These are phyloP conservation scores for Viridothelium virens DNA, from an alignment of 495 filamentous ascomycete species.

Conservation along the genomic window DNA sequence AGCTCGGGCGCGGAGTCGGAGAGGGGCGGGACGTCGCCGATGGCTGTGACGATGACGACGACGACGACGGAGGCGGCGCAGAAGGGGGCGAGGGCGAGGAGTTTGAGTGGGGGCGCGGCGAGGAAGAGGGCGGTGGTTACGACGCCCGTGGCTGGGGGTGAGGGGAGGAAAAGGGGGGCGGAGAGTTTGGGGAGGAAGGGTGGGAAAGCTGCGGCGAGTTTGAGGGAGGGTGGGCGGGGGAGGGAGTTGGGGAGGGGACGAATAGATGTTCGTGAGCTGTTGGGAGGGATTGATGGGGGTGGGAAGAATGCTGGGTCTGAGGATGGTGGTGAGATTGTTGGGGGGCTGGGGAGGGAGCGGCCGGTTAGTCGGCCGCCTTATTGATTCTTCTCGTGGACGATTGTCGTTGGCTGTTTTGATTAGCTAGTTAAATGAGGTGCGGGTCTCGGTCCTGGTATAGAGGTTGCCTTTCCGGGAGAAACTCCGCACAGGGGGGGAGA, in stretches of 20 bases:
- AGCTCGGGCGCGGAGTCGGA: too few relatives aligned
- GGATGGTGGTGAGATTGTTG: neutral
- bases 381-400: neutral
- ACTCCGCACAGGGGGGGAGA: neutral
- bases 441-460: neutral
- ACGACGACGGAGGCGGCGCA: neutral
- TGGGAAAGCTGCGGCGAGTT: too few relatives aligned
- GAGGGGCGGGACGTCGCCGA: neutral
- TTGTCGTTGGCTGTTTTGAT: neutral
- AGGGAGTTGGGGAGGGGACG: neutral
- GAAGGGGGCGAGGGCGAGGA: neutral
- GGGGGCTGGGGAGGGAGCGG: neutral
- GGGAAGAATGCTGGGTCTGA: neutral
- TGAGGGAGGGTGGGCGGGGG: neutral
- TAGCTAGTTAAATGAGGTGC: neutral
- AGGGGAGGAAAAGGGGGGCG: neutral
- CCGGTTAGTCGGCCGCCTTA: constrained; percentile 4
- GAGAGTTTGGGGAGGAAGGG: neutral
- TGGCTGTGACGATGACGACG: neutral
- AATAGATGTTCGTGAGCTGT: constrained; percentile 6
- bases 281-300: constrained; percentile 10
- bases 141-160: neutral
- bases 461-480: neutral
- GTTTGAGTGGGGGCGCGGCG: neutral
- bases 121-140: neutral